Evolutionary conservation across 495 filamentous ascomycete species (phyloP).

Genomic region (Penicillium coffeae): DNA sequence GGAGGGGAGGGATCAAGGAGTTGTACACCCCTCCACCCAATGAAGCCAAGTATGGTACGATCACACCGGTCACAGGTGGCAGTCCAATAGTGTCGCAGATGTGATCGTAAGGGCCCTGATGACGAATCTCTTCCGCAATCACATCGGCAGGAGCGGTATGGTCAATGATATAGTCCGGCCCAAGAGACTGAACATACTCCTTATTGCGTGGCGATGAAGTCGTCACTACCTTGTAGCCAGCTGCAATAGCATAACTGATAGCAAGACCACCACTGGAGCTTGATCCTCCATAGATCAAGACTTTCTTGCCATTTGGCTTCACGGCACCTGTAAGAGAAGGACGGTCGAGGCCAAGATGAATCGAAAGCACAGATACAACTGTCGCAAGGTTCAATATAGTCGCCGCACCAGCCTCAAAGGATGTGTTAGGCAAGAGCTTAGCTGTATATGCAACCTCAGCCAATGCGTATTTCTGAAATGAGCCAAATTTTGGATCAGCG

Average conservation of each 20-base stretch:
- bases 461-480: conserved; percentile 28
- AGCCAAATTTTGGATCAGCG: conserved; percentile 19
- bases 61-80: too few species aligned
- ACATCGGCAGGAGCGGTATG: not conserved
- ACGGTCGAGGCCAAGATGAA: conserved; percentile 20
- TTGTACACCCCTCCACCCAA: too few species aligned
- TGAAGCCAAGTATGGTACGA: too few species aligned
- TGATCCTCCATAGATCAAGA: conserved; percentile 32
- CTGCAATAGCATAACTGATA: conserved; percentile 20
- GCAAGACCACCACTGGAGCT: conserved; percentile 22
- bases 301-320: conserved; percentile 14
- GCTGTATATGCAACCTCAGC: conserved; percentile 10
- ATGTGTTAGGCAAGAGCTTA: not conserved
- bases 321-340: conserved; percentile 5
- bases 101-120: not conserved
- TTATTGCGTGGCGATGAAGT: conserved; percentile 29
- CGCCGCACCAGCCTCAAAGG: not conserved
- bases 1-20: too few species aligned
- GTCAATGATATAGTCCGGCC: not conserved
- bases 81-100: not conserved
- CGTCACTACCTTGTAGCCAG: conserved; percentile 31
- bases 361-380: conserved; percentile 15
- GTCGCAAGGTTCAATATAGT: conserved; percentile 9
- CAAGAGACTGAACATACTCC: conserved; percentile 21
- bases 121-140: not conserved